A percentile compares a stretch with the other conserved stretches of the same genome.
Conservation (phyloP, 2,329 filamentous ascomycete species). For the Claviceps cyperi region DNA sequence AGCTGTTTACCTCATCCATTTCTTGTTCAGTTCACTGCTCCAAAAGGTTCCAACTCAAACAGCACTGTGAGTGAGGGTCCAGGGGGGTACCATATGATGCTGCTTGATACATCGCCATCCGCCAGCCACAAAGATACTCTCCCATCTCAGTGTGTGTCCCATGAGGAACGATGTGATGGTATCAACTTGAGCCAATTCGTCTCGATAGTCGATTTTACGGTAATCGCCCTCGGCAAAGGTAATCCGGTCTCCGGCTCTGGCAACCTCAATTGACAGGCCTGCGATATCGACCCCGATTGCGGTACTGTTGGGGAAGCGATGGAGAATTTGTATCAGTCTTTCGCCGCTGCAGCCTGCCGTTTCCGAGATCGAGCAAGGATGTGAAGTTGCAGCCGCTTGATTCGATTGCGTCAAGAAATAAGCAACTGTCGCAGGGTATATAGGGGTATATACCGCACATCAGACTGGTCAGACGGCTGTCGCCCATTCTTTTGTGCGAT, state of each 20-base stretch:
- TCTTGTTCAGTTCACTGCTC: neutral
- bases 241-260: neutral
- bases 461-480: too few species aligned
- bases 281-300: constrained; percentile 9
- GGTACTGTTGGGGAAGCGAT: constrained; percentile 3
- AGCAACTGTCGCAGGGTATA: constrained; percentile 2
- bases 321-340: constrained; percentile 7
- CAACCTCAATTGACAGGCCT: constrained; percentile 4
- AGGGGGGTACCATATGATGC: constrained; percentile 1
- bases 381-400: constrained; percentile 3
- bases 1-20: too few species aligned
- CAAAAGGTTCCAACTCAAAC: neutral
- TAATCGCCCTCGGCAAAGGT: constrained; percentile 4
- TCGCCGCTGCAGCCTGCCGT: constrained; percentile 9
- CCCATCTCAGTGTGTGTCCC: constrained; percentile 10
- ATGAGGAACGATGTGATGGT: constrained; percentile 9
- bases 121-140: constrained; percentile 6
- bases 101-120: constrained; percentile 7
- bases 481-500: too few species aligned
- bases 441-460: too few species aligned
- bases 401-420: constrained; percentile 4
- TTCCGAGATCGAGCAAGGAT: constrained; percentile 7
- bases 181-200: constrained; percentile 8
- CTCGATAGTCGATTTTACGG: constrained; percentile 1
- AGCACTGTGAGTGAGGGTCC: neutral